phyloP scores from a whole-genome alignment of 257 asterid species.

The Solanum chaucha region DNA sequence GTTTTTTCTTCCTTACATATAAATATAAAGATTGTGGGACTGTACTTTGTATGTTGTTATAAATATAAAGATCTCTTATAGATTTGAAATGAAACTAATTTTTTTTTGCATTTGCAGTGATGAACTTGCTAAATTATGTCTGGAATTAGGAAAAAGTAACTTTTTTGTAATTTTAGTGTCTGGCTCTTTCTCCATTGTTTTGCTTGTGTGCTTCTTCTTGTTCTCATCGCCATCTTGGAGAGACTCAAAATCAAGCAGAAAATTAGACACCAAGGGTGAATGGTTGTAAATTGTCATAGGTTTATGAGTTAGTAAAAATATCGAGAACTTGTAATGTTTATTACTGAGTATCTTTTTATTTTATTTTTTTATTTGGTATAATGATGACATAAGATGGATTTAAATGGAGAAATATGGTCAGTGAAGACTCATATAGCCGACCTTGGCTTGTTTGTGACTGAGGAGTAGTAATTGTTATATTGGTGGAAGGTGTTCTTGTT shows the following conservation, averaged over 20 bases:
- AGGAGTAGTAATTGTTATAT: background rate
- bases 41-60: background rate
- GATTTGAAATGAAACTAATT: background rate
- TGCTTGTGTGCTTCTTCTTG: background rate
- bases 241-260: background rate
- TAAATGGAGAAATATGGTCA: background rate
- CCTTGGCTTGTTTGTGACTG: background rate
- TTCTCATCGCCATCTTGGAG: background rate
- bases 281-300: background rate
- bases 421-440: background rate
- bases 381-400: background rate
- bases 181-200: background rate
- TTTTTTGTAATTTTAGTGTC: background rate
- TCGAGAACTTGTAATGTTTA: background rate
- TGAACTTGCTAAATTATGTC: background rate
- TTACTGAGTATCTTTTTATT: background rate
- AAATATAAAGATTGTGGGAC: background rate
- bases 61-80: background rate
- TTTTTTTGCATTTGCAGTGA: background rate
- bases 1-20: background rate
- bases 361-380: background rate
- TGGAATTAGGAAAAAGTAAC: background rate
- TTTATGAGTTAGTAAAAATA: background rate
- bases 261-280: background rate
- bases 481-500: background rate